phyloP scores from a whole-genome alignment of 257 asterid species.

The Penstemon davidsonii region DNA sequence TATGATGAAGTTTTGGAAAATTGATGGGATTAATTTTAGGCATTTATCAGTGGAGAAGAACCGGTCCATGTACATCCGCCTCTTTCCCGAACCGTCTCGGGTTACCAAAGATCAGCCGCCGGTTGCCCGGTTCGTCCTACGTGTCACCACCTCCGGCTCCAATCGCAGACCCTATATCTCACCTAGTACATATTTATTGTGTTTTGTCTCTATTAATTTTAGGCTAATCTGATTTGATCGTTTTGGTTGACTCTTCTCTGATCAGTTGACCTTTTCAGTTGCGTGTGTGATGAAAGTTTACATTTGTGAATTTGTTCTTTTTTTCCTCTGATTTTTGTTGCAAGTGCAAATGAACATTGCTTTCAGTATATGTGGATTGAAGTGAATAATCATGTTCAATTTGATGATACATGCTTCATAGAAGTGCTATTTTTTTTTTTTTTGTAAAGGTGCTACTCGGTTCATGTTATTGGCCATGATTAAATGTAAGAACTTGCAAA shows the following conservation, averaged over 20 bases:
- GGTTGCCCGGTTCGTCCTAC: slow-evolving; percentile 73
- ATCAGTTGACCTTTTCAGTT: not conserved
- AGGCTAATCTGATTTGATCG: not conserved
- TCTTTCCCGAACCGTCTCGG: slow-evolving; percentile 78
- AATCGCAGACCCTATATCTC: slow-evolving; percentile 74
- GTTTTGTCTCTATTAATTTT: not conserved
- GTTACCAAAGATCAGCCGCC: slow-evolving; percentile 86
- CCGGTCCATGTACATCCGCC: slow-evolving; percentile 64
- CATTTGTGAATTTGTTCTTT: not conserved
- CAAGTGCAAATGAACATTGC: too few species aligned
- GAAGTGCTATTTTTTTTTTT: too few species aligned
- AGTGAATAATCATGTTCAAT: too few species aligned
- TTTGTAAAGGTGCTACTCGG: too few species aligned
- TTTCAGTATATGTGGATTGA: too few species aligned
- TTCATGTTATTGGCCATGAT: too few species aligned
- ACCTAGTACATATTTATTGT: slow-evolving; percentile 46
- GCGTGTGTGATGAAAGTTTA: not conserved
- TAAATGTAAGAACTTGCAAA: too few species aligned
- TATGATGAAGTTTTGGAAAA: not conserved
- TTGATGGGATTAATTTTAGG: slow-evolving; percentile 31
- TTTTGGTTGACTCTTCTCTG: not conserved
- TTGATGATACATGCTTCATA: too few species aligned
- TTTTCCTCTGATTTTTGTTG: too few species aligned
- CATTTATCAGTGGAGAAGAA: slow-evolving; percentile 57
- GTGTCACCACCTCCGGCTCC: slow-evolving; percentile 59